Percentiles rank a stretch among this genome's conserved stretches.
phyloP scores from a whole-genome alignment of 2,329 filamentous ascomycete genomes.

The Ophiostoma piceae region DNA sequence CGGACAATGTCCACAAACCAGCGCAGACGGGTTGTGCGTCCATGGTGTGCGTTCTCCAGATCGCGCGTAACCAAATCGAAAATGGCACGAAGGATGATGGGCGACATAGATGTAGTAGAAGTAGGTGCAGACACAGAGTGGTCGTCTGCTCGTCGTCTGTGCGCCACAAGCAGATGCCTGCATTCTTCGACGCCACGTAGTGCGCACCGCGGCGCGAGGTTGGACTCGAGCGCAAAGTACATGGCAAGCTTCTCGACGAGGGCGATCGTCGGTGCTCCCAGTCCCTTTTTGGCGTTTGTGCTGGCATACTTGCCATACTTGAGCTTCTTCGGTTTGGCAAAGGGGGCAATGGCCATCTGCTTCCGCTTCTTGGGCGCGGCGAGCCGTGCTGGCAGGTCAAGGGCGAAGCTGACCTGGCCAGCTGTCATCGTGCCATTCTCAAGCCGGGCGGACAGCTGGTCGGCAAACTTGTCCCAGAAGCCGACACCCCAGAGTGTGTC shows the following conservation, averaged over 20 bases:
- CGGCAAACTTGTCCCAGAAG: conserved; percentile 30
- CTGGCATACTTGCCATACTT: neutral
- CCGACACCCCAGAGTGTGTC: conserved; percentile 26
- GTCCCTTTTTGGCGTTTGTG: conserved; percentile 9
- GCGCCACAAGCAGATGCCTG: conserved; percentile 31
- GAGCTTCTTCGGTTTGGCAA: neutral
- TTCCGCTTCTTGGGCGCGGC: neutral
- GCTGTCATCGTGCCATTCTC: conserved; percentile 22
- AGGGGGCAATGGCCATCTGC: neutral
- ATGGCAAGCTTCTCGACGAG: conserved; percentile 28
- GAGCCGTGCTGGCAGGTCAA: conserved; percentile 20
- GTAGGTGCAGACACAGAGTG: neutral
- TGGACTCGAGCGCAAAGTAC: conserved; percentile 26
- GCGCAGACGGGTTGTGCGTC: conserved; percentile 35
- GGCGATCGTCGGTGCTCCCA: conserved; percentile 23
- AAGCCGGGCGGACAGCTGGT: conserved; percentile 16
- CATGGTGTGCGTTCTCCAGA: conserved; percentile 34
- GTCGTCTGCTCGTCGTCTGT: conserved; percentile 23
- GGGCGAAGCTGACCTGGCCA: conserved; percentile 19
- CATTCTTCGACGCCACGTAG: conserved; percentile 35
- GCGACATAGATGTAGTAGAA: conserved; percentile 24
- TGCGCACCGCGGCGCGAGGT: conserved; percentile 29
- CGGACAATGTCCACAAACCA: conserved; percentile 36
- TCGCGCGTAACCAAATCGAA: conserved; percentile 37
- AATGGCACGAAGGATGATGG: conserved; percentile 31